These are phyloP conservation scores for Viola odorata DNA, from an alignment of 345 rosid species.

Conservation along the genomic window DNA sequence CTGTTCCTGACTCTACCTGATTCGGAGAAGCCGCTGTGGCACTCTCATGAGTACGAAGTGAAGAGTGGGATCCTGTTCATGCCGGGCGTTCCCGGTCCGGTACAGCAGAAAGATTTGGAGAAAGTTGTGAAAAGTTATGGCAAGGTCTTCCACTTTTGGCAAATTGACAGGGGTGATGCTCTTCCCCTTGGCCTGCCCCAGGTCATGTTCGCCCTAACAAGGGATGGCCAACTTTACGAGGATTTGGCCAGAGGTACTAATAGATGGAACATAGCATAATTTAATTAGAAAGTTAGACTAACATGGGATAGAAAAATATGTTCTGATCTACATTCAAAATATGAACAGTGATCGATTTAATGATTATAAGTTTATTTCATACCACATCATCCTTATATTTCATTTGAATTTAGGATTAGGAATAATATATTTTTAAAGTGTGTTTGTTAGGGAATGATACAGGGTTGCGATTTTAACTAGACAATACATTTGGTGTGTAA, in stretches of 20 bases:
- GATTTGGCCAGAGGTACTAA: constrained; percentile 36
- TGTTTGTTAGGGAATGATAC: no score
- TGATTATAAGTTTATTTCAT: no score
- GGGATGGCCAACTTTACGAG: constrained; percentile 59
- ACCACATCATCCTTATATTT: no score
- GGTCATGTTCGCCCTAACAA: constrained; percentile 65
- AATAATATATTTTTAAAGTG: no score
- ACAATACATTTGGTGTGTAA: no score
- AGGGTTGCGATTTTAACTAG: no score
- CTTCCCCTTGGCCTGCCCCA: constrained; percentile 75
- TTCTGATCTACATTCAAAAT: no score
- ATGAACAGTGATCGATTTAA: no score
- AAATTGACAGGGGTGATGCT: constrained; percentile 62
- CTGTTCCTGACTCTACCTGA: constrained; percentile 61
- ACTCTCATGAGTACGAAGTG: constrained; percentile 69
- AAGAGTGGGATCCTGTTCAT: constrained; percentile 72
- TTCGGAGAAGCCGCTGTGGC: constrained; percentile 77
- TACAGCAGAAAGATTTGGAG: constrained; percentile 59
- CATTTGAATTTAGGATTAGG: no score
- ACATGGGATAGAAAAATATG: no score
- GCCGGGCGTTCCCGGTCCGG: constrained; percentile 57
- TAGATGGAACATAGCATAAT: no score
- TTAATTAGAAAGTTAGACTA: no score
- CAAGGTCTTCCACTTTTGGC: constrained; percentile 80
- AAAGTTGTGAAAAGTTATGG: constrained; percentile 67